phyloP scores from a whole-genome alignment of 2,329 filamentous ascomycete species.

The Paracorniculantispora psalliotae region DNA sequence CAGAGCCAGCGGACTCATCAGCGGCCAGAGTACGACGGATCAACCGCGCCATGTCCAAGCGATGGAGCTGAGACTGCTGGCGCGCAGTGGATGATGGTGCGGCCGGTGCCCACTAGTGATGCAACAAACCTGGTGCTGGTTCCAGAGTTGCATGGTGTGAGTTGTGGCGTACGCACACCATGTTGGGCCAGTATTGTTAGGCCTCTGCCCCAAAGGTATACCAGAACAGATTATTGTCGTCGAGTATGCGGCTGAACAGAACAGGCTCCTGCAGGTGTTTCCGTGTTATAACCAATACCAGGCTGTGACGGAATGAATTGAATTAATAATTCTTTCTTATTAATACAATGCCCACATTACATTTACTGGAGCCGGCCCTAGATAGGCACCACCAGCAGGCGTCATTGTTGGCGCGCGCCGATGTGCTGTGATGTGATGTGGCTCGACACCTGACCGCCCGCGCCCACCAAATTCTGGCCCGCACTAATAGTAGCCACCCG shows the following conservation, averaged over 20 bases:
- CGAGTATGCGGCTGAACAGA: too few relatives aligned
- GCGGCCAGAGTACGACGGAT: too few relatives aligned
- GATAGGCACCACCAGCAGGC: not conserved
- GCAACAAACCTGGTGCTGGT: too few relatives aligned
- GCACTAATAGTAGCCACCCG: not conserved
- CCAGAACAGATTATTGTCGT: not conserved
- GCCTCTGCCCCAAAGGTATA: not conserved
- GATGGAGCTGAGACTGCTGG: too few relatives aligned
- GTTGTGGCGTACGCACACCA: not conserved
- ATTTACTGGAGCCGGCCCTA: not conserved
- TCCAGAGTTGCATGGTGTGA: not conserved
- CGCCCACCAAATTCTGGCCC: not conserved
- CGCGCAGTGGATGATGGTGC: too few relatives aligned
- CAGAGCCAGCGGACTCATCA: not conserved
- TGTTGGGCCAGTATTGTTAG: not conserved
- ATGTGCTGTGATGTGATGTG: not conserved
- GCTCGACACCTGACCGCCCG: conserved; percentile 8
- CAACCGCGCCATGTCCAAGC: too few relatives aligned
- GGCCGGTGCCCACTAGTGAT: too few relatives aligned
- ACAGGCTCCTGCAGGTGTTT: too few relatives aligned
- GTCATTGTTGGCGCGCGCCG: not conserved
- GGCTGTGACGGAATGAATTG: too few relatives aligned
- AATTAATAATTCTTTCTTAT: too few relatives aligned
- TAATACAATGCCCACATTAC: not conserved
- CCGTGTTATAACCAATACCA: too few relatives aligned